A percentile compares a stretch with the other conserved stretches of the same genome.
These are phyloP conservation scores for Macrophomina phaseolina DNA, from an alignment of 2,329 filamentous ascomycete species.

Conservation along the genomic window DNA sequence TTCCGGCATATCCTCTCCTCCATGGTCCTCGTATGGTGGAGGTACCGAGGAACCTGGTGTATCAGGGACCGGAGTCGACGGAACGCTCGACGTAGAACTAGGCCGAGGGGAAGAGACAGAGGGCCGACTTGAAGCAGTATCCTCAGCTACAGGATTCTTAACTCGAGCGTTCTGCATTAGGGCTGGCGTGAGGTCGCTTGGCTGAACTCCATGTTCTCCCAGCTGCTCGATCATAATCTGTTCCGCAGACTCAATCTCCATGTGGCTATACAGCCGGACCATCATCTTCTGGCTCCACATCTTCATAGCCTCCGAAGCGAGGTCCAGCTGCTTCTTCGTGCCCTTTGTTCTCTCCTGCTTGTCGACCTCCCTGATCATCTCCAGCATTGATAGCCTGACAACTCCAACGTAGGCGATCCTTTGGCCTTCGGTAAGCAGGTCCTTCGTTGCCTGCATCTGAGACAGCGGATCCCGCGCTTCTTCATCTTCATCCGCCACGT, in stretches of 20 bases:
- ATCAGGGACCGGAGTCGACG: slow-evolving; percentile 10
- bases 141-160: slow-evolving; percentile 83
- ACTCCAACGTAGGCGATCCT: slow-evolving; percentile 95
- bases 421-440: slow-evolving; percentile 92
- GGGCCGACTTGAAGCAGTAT: slow-evolving; percentile 41
- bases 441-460: slow-evolving; percentile 95
- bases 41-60: slow-evolving; percentile 45
- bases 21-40: slow-evolving; percentile 64
- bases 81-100: slow-evolving; percentile 29
- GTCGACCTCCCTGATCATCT: slow-evolving; percentile 74
- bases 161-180: slow-evolving; percentile 92
- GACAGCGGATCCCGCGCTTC: slow-evolving; percentile 78
- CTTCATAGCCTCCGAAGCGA: slow-evolving; percentile 77
- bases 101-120: slow-evolving; percentile 43
- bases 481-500: slow-evolving; percentile 74
- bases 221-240: slow-evolving; percentile 99
- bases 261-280: slow-evolving; percentile 90
- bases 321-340: slow-evolving; percentile 72
- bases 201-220: slow-evolving; percentile 86
- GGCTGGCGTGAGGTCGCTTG: slow-evolving; percentile 80
- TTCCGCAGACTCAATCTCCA: slow-evolving; percentile 90
- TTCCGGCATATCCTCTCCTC: slow-evolving; percentile 74
- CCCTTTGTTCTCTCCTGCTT: slow-evolving; percentile 66
- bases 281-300: slow-evolving; percentile 99
- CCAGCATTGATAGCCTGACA: slow-evolving; percentile 78